Percentiles rank a stretch among this genome's conserved stretches.
phyloP scores from a whole-genome alignment of 1,284 basidiomycete genomes.

The Mycena citricolor region DNA sequence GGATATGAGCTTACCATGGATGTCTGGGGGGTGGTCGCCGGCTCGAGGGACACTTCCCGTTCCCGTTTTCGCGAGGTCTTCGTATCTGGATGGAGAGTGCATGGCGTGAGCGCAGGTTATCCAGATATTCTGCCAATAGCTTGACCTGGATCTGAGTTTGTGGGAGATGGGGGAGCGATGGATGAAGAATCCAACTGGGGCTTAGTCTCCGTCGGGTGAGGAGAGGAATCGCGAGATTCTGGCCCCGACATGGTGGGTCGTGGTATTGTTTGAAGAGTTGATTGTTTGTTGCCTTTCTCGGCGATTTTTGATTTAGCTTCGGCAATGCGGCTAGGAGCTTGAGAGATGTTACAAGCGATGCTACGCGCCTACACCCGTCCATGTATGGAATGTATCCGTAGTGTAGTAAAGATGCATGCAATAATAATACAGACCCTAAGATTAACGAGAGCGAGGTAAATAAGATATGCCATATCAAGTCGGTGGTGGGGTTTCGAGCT shows the following conservation, averaged over 20 bases:
- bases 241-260: conserved; percentile 26
- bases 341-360: too few relatives aligned
- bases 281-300: conserved; percentile 19
- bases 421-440: conserved; percentile 12
- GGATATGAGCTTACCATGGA: conserved; percentile 31
- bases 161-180: conserved; percentile 40
- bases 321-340: too few relatives aligned
- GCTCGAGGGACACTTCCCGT: conserved; percentile 72
- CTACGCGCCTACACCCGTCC: too few relatives aligned
- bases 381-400: too few relatives aligned
- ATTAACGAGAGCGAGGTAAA: conserved; percentile 11
- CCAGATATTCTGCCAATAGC: background rate
- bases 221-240: too few relatives aligned
- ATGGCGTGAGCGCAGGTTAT: background rate
- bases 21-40: conserved; percentile 52
- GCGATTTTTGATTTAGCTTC: conserved; percentile 17
- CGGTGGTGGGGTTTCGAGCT: conserved; percentile 8
- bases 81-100: conserved; percentile 9
- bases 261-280: conserved; percentile 13
- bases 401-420: conserved; percentile 3
- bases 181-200: conserved; percentile 23
- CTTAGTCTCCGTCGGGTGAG: too few relatives aligned
- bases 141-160: conserved; percentile 35
- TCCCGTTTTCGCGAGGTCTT: conserved; percentile 53
- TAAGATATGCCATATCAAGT: conserved; percentile 22